Conservation (phyloP, 2,329 filamentous ascomycete species). For the Colletotrichum sp. region DNA sequence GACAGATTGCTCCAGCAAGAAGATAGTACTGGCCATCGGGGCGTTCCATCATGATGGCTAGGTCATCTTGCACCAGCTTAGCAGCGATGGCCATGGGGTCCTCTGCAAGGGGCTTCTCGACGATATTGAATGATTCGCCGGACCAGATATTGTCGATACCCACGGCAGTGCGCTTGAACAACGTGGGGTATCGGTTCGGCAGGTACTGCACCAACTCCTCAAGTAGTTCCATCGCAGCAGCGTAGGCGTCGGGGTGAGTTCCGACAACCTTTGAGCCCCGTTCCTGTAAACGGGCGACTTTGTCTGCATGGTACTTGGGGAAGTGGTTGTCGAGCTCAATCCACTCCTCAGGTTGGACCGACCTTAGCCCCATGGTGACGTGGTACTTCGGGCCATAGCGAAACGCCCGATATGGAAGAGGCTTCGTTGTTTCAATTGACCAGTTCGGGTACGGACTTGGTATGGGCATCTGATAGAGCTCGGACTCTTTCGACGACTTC, state of each 20-base stretch:
- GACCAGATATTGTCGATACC: constrained; percentile 77
- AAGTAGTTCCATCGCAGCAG: constrained; percentile 76
- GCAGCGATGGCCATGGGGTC: constrained; percentile 80
- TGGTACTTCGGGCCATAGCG: constrained; percentile 78
- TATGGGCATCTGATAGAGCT: constrained; percentile 60
- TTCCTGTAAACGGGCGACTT: constrained; percentile 69
- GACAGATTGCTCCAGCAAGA: constrained; percentile 75
- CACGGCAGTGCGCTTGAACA: constrained; percentile 67
- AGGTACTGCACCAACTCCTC: constrained; percentile 77
- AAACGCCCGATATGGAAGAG: constrained; percentile 80
- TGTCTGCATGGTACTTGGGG: constrained; percentile 73
- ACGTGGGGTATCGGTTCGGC: constrained; percentile 73
- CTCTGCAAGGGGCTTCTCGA: constrained; percentile 67
- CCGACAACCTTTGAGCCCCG: constrained; percentile 70
- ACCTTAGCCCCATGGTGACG: constrained; percentile 79
- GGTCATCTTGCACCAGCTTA: constrained; percentile 79
- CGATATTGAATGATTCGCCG: constrained; percentile 73
- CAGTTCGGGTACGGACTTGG: constrained; percentile 70
- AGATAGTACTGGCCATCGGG: constrained; percentile 82
- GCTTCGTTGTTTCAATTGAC: constrained; percentile 71
- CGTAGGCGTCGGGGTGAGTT: constrained; percentile 73
- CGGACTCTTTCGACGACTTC: background rate
- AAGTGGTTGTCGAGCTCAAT: constrained; percentile 87
- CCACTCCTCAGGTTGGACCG: constrained; percentile 75
- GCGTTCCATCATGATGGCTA: constrained; percentile 83